Base-by-base conservation (phyloP, 768 basidiomycete species). In the Multifurca ochricompacta region DNA sequence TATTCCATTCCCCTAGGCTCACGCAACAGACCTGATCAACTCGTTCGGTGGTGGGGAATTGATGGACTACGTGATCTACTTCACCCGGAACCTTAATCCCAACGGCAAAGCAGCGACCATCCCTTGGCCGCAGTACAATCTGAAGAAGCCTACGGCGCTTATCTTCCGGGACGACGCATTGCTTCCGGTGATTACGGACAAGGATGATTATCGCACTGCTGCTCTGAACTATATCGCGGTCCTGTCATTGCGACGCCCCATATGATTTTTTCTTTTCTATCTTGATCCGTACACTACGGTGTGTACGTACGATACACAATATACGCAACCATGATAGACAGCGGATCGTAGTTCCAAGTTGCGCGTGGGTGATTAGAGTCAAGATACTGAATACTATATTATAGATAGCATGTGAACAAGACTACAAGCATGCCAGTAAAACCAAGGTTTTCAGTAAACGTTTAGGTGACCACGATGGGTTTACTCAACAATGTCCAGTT, bases 241-340 rank as follows among this genome's bases (percentile, higher is more conserved):
- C 25, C 31, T 56, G 18, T 56, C 55, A 6, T 40, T 56, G 48
- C 19, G 46, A 25, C 39, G 47, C 50, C 55, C 55, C 9, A 56
- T 56, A n/a, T n/a, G n/a, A n/a, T n/a, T n/a, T n/a, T n/a, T n/a
- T n/a, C n/a, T n/a, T n/a, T n/a, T n/a, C n/a, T n/a, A n/a, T n/a
- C n/a, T n/a, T n/a, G n/a, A n/a, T n/a, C n/a, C n/a, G n/a, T n/a
- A n/a, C n/a, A n/a, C n/a, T n/a, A n/a, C n/a, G n/a, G n/a, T n/a
- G n/a, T n/a, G n/a, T n/a, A n/a, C n/a, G n/a, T n/a, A n/a, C n/a
- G n/a, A n/a, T n/a, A n/a, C n/a, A n/a, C n/a, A n/a, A n/a, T n/a
- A n/a, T n/a, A n/a, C n/a, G n/a, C n/a, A n/a, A n/a, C n/a, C n/a
- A n/a, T n/a, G n/a, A n/a, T n/a, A n/a, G n/a, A n/a, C n/a, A n/a